phyloP scores from a whole-genome alignment of 2,329 filamentous ascomycete genomes.

The Penicillium sp. region DNA sequence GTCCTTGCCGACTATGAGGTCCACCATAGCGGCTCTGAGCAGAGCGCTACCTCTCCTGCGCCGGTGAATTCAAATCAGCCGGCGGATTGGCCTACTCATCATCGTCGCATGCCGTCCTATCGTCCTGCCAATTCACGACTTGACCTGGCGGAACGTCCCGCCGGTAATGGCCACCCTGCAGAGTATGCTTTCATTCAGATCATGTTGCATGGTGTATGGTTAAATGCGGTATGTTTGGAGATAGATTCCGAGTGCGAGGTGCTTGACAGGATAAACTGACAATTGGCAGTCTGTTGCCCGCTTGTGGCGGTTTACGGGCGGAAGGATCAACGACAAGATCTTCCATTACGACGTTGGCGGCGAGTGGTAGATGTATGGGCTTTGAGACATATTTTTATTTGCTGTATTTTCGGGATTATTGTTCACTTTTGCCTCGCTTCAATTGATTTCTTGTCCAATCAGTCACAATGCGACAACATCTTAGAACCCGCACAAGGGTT shows the following conservation, averaged over 20 bases:
- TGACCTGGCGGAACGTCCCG: conserved; percentile 48
- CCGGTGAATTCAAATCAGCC: conserved; percentile 14
- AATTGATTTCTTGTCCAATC: conserved; percentile 4
- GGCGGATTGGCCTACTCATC: conserved; percentile 52
- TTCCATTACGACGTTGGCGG: conserved; percentile 60
- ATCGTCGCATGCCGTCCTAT: conserved; percentile 54
- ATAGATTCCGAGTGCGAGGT: neutral
- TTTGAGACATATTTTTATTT: neutral
- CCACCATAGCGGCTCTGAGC: conserved; percentile 28
- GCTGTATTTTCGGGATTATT: neutral
- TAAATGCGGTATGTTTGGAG: conserved; percentile 41
- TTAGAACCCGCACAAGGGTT: neutral
- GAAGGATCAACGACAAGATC: conserved; percentile 52
- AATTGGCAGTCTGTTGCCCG: conserved; percentile 39
- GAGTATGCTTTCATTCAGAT: conserved; percentile 54
- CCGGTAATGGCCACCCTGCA: conserved; percentile 46
- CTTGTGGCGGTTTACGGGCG: conserved; percentile 56
- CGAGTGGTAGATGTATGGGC: conserved; percentile 48
- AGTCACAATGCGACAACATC: neutral
- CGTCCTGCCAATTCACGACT: conserved; percentile 52
- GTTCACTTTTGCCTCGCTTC: neutral
- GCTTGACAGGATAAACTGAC: conserved; percentile 29
- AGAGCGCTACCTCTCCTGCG: neutral
- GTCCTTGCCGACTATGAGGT: conserved; percentile 35
- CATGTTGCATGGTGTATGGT: conserved; percentile 55